Conservation (phyloP, 176 grass and related monocot genomes). For the Eragrostis curvula region DNA sequence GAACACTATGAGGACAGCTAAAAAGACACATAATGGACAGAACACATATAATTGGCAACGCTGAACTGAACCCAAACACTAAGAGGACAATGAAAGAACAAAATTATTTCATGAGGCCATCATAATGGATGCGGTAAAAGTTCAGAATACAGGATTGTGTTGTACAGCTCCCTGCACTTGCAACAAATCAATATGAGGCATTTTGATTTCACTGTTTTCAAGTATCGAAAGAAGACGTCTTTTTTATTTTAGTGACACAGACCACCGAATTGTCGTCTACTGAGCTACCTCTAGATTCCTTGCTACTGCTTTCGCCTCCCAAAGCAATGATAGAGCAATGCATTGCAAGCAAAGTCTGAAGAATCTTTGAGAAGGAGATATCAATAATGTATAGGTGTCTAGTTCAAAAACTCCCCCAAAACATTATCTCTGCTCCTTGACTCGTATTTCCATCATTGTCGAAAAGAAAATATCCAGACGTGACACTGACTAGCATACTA, state of each 20-base stretch:
- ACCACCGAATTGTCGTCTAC: slow-evolving; percentile 35
- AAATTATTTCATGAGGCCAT: too few species aligned
- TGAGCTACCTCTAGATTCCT: slow-evolving; percentile 41
- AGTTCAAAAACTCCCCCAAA: not conserved
- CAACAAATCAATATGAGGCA: not conserved
- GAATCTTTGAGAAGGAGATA: slow-evolving; percentile 18
- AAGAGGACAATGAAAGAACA: too few species aligned
- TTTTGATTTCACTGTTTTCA: not conserved
- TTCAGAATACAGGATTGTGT: too few species aligned
- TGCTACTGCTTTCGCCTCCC: slow-evolving; percentile 32
- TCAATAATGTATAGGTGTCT: not conserved
- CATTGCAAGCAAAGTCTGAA: slow-evolving; percentile 20
- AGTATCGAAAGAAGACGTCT: not conserved
- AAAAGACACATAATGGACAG: not conserved
- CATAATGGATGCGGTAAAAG: too few species aligned
- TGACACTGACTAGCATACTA: slow-evolving; percentile 4
- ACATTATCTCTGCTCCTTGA: not conserved
- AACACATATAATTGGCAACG: slow-evolving; percentile 9
- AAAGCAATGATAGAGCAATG: slow-evolving; percentile 24
- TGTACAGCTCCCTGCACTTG: not conserved
- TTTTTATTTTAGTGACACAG: slow-evolving; percentile 23
- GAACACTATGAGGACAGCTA: slow-evolving; percentile 22
- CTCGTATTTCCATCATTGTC: slow-evolving; percentile 4
- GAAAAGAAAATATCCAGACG: not conserved
- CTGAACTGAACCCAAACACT: slow-evolving; percentile 23